A percentile compares a stretch with the other conserved stretches of the same genome.
Evolutionary conservation across 345 rosid species (phyloP).

Genomic region (Arabidopsis arenosa): DNA sequence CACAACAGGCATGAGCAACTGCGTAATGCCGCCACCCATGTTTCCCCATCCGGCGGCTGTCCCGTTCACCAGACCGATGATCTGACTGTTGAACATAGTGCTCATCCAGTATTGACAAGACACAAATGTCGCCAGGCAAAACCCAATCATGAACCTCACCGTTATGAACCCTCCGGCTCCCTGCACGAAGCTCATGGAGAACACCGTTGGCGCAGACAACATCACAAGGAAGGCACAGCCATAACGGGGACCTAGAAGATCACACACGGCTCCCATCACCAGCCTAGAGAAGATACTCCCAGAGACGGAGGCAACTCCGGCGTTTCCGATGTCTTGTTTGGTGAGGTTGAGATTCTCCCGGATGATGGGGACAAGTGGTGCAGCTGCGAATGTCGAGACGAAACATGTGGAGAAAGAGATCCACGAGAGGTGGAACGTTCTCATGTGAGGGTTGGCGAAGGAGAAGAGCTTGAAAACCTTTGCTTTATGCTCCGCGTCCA

Average conservation of each 20-base stretch:
- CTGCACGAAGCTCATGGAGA: slow-evolving; percentile 68
- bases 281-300: slow-evolving; percentile 85
- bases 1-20: slow-evolving; percentile 72
- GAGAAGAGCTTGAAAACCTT: slow-evolving; percentile 67
- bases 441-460: slow-evolving; percentile 73
- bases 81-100: slow-evolving; percentile 80
- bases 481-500: slow-evolving; percentile 76
- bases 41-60: slow-evolving; percentile 92
- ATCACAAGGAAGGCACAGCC: slow-evolving; percentile 76
- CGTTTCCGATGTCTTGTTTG: slow-evolving; percentile 70
- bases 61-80: slow-evolving; percentile 77
- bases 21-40: slow-evolving; percentile 85
- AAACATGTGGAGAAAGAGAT: slow-evolving; percentile 82
- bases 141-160: slow-evolving; percentile 82
- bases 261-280: slow-evolving; percentile 80
- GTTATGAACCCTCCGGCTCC: slow-evolving; percentile 61
- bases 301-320: slow-evolving; percentile 81
- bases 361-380: slow-evolving; percentile 80
- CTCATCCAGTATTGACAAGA: slow-evolving; percentile 95
- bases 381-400: slow-evolving; percentile 82
- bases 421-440: slow-evolving; percentile 84
- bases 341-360: slow-evolving; percentile 73
- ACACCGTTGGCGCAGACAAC: slow-evolving; percentile 75
- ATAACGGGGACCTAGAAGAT: slow-evolving; percentile 71
- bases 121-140: slow-evolving; percentile 83